Percentiles rank a stretch among this genome's conserved stretches.
phyloP scores from a whole-genome alignment of 345 rosid species.

The Eucalyptus viminalis region DNA sequence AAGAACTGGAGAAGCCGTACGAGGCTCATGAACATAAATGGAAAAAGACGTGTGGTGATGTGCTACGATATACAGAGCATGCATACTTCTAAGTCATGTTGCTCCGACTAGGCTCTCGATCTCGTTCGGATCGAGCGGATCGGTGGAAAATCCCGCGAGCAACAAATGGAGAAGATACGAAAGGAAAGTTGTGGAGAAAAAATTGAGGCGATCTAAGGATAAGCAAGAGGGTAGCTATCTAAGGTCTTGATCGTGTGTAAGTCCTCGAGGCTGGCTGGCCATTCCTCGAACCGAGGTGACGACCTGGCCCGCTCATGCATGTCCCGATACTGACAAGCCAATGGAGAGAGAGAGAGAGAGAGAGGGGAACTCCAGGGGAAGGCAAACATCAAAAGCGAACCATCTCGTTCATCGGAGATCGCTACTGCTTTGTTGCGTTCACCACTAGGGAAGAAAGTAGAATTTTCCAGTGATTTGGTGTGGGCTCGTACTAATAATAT shows the following conservation, averaged over 20 bases:
- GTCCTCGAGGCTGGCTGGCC: neutral
- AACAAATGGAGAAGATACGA: neutral
- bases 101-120: neutral
- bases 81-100: neutral
- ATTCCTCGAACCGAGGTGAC: neutral
- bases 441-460: neutral
- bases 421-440: neutral
- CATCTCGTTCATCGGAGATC: neutral
- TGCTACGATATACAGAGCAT: neutral
- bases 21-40: neutral
- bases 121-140: neutral
- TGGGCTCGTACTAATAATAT: neutral
- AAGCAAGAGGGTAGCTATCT: neutral
- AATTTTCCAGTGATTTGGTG: neutral
- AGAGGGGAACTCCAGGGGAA: neutral
- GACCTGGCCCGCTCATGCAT: neutral
- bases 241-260: neutral
- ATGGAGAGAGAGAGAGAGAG: neutral
- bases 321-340: neutral
- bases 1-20: neutral
- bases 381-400: neutral
- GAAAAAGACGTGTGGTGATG: neutral
- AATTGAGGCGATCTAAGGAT: neutral
- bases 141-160: neutral
- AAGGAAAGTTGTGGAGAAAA: neutral